Evolutionary conservation across 179 eudicot genomes (phyloP), one percentile per base, ranked within the genome.

Genomic region (Camellia oleifera): DNA sequence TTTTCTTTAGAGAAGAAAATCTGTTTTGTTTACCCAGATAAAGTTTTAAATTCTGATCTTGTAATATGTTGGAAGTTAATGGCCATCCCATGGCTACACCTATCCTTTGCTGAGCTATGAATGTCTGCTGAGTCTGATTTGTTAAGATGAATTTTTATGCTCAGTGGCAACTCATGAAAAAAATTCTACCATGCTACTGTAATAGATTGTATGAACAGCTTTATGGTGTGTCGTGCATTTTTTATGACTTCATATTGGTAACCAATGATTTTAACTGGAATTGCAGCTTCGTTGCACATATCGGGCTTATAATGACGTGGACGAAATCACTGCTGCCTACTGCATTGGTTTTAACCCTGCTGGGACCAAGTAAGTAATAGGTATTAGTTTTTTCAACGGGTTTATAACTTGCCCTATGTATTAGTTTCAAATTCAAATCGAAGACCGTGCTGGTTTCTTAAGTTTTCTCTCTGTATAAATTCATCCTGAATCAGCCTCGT

Each of bases 261-360:
- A 70, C 32, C 50, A 32, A n/a, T 52, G 1, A 17, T 72, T 82
- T 66, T 69, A 32, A 23, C 13, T 80, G 77, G 56, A 12, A 78
- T 62, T 89, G 81, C 97, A 96, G 98, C 81, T 96, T 53, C 98
- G 99, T 10, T 96, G 99, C 86, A 96, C 98, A 8, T 96, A 96
- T 83, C 93, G 99, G 82, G 98, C 99, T 53, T 96, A 90, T 85
- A 98, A 96, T 90, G 93, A 91, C 77, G 91, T 94, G 98, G 99
- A 96, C 83, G 99, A 96, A 87, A 96, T 96, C 58, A 87, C 97
- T 81, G 98, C 99, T 85, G 99, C 99, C 63, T 91, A 87, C 84
- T 92, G 93, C 68, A 80, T 96, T 82, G 98, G 92, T 73, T 96
- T 96, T 85, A 96, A 92, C 78, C 97, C 97, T 69, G 75, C 83